Evolutionary conservation across 768 basidiomycete species (phyloP).

Genomic region (Rhizopogon vesiculosus): DNA sequence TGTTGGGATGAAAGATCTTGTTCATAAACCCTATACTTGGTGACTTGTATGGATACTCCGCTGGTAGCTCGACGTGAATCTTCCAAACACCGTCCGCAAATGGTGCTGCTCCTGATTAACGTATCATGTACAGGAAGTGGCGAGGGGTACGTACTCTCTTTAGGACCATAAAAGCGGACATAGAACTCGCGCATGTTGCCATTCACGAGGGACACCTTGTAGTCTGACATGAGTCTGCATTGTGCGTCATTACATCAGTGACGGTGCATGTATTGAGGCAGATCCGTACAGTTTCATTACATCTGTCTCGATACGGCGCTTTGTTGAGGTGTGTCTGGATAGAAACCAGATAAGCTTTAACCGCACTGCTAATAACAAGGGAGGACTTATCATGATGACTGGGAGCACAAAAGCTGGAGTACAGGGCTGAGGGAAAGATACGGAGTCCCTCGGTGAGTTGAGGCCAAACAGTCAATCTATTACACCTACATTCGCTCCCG

Average conservation of each 20-base stretch:
- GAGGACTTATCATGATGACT: constrained; percentile 57
- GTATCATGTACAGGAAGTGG: constrained; percentile 1
- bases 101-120: constrained; percentile 55
- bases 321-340: constrained; percentile 67
- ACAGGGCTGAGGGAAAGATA: constrained; percentile 8
- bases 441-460: constrained; percentile 5
- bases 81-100: constrained; percentile 99
- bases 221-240: constrained; percentile 93
- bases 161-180: constrained; percentile 90
- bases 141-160: constrained; percentile 68
- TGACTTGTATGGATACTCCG: constrained; percentile 98
- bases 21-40: constrained; percentile 99
- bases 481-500: not conserved
- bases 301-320: constrained; percentile 96
- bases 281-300: constrained; percentile 92
- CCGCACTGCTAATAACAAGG: constrained; percentile 14
- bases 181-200: constrained; percentile 99
- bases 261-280: not conserved
- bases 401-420: constrained; percentile 6
- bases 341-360: constrained; percentile 23
- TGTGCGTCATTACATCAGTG: constrained; percentile 7
- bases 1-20: constrained; percentile 99
- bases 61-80: constrained; percentile 97
- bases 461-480: constrained; percentile 2
- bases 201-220: constrained; percentile 95